These are phyloP conservation scores for Trypanosoma boissoni DNA, from an alignment of 208 protist genomes.

Conservation along the genomic window DNA sequence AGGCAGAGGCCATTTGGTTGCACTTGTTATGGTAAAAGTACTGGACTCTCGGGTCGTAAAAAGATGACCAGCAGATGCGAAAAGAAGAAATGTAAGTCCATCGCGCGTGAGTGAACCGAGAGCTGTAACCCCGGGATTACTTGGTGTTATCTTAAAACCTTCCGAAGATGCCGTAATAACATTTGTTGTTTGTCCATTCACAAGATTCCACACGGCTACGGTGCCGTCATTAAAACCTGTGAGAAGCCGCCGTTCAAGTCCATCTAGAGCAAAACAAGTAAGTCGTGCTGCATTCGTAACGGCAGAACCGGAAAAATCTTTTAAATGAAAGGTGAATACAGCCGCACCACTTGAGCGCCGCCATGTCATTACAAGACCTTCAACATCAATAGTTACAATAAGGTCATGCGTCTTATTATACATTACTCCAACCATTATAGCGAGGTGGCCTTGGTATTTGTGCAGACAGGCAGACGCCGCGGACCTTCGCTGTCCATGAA, in stretches of 20 bases:
- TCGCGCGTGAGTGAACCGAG: constrained; percentile 65
- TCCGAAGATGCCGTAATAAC: constrained; percentile 48
- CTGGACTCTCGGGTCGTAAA: constrained; percentile 56
- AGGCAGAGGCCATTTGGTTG: constrained; percentile 50
- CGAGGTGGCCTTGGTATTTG: constrained; percentile 62
- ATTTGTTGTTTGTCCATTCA: constrained; percentile 78
- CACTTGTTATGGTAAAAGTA: constrained; percentile 59
- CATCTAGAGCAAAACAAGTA: constrained; percentile 48
- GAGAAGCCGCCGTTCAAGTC: constrained; percentile 58
- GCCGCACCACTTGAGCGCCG: constrained; percentile 39
- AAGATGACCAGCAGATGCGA: constrained; percentile 39
- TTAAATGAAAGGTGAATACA: constrained; percentile 73
- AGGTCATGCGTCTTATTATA: constrained; percentile 62
- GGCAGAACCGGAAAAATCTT: constrained; percentile 71
- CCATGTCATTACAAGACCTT: constrained; percentile 79
- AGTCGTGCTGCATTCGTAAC: constrained; percentile 50
- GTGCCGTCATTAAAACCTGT: constrained; percentile 75
- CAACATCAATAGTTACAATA: constrained; percentile 69
- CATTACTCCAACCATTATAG: constrained; percentile 50
- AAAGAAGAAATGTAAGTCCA: constrained; percentile 63
- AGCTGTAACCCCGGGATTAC: constrained; percentile 48
- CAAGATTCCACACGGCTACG: constrained; percentile 78
- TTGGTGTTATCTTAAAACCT: constrained; percentile 4
- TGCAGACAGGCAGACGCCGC: constrained; percentile 42
- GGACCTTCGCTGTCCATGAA: constrained; percentile 50